Evolutionary conservation across 345 rosid species (phyloP), one percentile per base, ranked within the genome.

Genomic region (Abelmoschus esculentus): DNA sequence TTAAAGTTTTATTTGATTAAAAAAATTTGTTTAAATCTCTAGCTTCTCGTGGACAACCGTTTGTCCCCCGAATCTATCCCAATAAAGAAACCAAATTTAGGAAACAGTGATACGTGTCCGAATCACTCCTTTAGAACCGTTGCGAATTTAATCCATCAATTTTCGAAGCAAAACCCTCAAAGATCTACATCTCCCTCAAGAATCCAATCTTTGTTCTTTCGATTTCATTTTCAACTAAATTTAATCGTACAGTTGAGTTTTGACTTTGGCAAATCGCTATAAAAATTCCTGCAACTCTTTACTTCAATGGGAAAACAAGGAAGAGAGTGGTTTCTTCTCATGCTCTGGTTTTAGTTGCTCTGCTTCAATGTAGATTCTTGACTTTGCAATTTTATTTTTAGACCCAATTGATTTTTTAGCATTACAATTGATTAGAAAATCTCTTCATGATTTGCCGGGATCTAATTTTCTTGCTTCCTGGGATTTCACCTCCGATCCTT

Each of bases 321-420:
- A 73, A 17, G 76, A 74, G 19, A 70, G 74, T 31, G 28, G 67
- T 54, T 17, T 36, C 61, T 12, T 31, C 34, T n/a, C n/a, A n/a
- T n/a, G n/a, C n/a, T n/a, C n/a, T n/a, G n/a, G n/a, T n/a, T n/a
- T n/a, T n/a, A n/a, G 1, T 56, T 1, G 57, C n/a, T 70, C 78
- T 77, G 63, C 60, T 79, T 36, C 84, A 53, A 4, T 59, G 73
- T 46, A 52, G 62, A 2, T 56, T 59, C 12, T 46, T 55, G 22
- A 78, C 63, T 0, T 66, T n/a, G 77, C 89, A 3, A 88, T 91
- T 58, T 76, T 93, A 47, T n/a, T n/a, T n/a, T n/a, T n/a, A n/a
- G 86, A 88, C 76, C 97, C 98, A 0, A 74, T 83, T 69, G 97
- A 93, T 84, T 93, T 91, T 85, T 85, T 91, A 61, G 93, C 97